Percentiles rank a stretch among this genome's conserved stretches.
Evolutionary conservation across 305 asterid species (phyloP).

Genomic region (Petunia hybrid): DNA sequence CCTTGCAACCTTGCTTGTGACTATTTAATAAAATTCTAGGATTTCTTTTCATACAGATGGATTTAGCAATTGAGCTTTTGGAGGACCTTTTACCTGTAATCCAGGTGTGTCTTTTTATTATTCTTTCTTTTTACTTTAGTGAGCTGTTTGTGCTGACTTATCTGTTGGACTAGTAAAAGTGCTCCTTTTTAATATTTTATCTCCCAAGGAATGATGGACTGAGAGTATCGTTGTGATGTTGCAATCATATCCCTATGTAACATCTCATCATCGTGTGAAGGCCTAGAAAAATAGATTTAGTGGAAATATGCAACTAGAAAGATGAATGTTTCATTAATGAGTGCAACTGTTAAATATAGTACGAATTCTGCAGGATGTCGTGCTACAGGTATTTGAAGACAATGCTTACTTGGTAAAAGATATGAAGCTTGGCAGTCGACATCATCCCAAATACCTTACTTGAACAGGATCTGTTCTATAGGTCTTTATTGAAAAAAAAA

Average conservation of each 20-base stretch:
- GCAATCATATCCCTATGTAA: not conserved
- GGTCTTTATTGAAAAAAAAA: too few relatives aligned
- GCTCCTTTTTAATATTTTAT: not conserved
- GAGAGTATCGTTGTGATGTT: not conserved
- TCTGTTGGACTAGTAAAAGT: not conserved
- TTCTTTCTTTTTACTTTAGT: slow-evolving; percentile 5
- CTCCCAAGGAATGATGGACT: not conserved
- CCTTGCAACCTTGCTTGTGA: slow-evolving; percentile 29
- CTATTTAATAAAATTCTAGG: slow-evolving; percentile 23
- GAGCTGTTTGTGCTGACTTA: not conserved
- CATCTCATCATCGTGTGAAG: not conserved
- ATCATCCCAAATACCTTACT: not conserved
- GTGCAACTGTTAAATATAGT: not conserved
- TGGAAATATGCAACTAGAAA: slow-evolving; percentile 25
- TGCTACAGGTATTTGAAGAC: slow-evolving; percentile 4
- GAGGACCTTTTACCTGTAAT: slow-evolving; percentile 94
- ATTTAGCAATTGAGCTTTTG: slow-evolving; percentile 88
- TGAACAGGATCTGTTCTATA: slow-evolving; percentile 16
- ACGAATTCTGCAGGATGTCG: slow-evolving; percentile 2
- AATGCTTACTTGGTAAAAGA: slow-evolving; percentile 24
- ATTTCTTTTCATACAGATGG: slow-evolving; percentile 59
- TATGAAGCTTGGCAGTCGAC: slow-evolving; percentile 11
- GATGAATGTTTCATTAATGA: slow-evolving; percentile 1
- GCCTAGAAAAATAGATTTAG: not conserved
- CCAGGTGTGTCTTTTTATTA: slow-evolving; percentile 57